Evolutionary conservation across 805 yeast species (phyloP).

Genomic region (Hanseniaspora guilliermondii): DNA sequence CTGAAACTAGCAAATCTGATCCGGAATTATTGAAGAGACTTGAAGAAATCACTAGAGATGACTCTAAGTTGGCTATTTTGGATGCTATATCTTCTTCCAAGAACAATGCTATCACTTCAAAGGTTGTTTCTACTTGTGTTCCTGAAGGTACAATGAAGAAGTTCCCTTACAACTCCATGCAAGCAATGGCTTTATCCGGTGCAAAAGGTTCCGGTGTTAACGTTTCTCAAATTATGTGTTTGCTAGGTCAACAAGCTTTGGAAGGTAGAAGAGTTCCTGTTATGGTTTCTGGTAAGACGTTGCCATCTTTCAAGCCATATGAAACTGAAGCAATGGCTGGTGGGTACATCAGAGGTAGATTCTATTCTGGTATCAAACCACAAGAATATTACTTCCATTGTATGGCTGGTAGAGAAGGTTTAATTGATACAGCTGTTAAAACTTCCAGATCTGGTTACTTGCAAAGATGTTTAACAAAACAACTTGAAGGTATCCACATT

Average conservation of each 20-base stretch:
- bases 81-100: constrained; percentile 93
- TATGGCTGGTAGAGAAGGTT: constrained; percentile 99
- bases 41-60: constrained; percentile 92
- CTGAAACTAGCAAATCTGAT: constrained; percentile 39
- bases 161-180: constrained; percentile 95
- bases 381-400: constrained; percentile 99
- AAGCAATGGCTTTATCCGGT: constrained; percentile 97
- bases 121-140: constrained; percentile 85
- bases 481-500: constrained; percentile 91
- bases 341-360: constrained; percentile 92
- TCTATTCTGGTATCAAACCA: constrained; percentile 94
- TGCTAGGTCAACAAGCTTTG: constrained; percentile 95
- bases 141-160: constrained; percentile 92
- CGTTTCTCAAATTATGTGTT: constrained; percentile 98
- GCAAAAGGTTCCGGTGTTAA: constrained; percentile 98
- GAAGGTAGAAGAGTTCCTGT: constrained; percentile 99
- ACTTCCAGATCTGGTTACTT: constrained; percentile 96
- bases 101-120: constrained; percentile 85
- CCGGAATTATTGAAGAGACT: constrained; percentile 73
- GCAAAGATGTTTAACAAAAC: constrained; percentile 96
- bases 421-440: constrained; percentile 97
- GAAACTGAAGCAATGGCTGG: constrained; percentile 98
- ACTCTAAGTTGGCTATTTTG: constrained; percentile 76
- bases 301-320: constrained; percentile 91
- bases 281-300: constrained; percentile 95